Base-by-base conservation (phyloP, 2,329 filamentous ascomycete species). In the Cercospora janseana region DNA sequence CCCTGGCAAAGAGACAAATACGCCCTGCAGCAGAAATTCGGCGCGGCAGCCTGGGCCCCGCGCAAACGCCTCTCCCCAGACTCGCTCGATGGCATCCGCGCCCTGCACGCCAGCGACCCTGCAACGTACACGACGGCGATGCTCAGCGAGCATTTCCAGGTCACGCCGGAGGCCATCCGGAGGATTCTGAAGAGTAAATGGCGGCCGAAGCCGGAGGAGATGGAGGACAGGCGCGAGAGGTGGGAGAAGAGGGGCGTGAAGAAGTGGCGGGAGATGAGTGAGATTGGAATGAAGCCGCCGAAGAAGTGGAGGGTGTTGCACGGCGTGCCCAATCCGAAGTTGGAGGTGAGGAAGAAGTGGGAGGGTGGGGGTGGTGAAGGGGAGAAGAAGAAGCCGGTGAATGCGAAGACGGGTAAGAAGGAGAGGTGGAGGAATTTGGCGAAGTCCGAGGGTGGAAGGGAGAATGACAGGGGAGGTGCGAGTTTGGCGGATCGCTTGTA, bases 11-110 rank as follows among this genome's bases (percentile, higher is more conserved):
- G 80, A 10, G 86, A 96, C 59, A 96, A 95, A 67, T 73, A 73
- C 1, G 86, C 83, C 0, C 70, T 94, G 27, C 80, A 84, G 61
- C 70, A 80, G 54, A 98, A 97, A 64, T 93, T 96, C 58, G 82
- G 82, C 1, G 80, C 85, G 6, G 82, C 72, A 29, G 73, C 85
- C 7, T 98, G 92, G 91, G 78, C 79, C 21, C 92, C 93, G 23
- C 79, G 80, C 41, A 96, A 95, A 70, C 85, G 85, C 51, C 78
- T 98, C 7, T 97, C 93, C 0, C 93, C 93, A 0, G 92, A 97
- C 69, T 89, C 91, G 1, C 75, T 96, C 24, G 85, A 87, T n/a
- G 91, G 90, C 32, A 95, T 98, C 60, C 83, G 90, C 32, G 85
- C 87, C 15, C 75, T 98, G 26, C 82, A 96, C 68, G 74, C 79